These are phyloP conservation scores for Alloteropsis semialata DNA, from an alignment of 176 grass and related monocot genomes.

Conservation along the genomic window DNA sequence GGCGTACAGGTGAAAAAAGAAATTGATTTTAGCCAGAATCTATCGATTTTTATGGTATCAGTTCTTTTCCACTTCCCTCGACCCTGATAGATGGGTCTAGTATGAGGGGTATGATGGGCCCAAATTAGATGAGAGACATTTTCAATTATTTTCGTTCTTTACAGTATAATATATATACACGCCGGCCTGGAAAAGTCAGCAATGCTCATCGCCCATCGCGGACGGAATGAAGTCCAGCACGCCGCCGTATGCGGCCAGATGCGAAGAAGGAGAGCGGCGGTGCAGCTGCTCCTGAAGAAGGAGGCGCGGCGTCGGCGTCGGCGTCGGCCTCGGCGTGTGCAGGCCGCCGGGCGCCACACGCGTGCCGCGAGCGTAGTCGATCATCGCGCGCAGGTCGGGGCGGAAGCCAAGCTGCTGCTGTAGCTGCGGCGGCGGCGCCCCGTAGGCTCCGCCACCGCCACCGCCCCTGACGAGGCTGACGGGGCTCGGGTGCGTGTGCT, in stretches of 20 bases:
- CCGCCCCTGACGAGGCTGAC: not conserved
- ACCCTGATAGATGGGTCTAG: too few relatives aligned
- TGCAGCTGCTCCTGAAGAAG: not conserved
- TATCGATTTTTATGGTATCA: too few relatives aligned
- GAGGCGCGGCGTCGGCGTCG: not conserved
- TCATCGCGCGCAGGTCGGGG: not conserved
- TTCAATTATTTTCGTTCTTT: too few relatives aligned
- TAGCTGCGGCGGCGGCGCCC: not conserved
- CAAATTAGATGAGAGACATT: too few relatives aligned
- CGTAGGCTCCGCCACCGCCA: not conserved
- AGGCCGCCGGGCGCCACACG: too few relatives aligned
- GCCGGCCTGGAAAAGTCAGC: not conserved
- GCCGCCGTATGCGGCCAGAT: not conserved
- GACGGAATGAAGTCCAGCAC: not conserved
- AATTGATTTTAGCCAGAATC: too few relatives aligned
- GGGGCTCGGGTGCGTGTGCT: slow-evolving; percentile 66
- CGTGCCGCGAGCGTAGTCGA: too few relatives aligned
- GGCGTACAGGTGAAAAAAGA: too few relatives aligned
- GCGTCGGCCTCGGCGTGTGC: not conserved
- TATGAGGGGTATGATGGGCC: too few relatives aligned
- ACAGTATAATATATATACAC: not conserved
- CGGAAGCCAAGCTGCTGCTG: not conserved
- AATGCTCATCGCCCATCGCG: not conserved
- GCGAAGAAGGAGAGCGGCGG: not conserved
- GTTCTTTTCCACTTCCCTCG: too few relatives aligned